phyloP scores from a whole-genome alignment of 106 monocot genomes.

The Dendrobium catenatum region DNA sequence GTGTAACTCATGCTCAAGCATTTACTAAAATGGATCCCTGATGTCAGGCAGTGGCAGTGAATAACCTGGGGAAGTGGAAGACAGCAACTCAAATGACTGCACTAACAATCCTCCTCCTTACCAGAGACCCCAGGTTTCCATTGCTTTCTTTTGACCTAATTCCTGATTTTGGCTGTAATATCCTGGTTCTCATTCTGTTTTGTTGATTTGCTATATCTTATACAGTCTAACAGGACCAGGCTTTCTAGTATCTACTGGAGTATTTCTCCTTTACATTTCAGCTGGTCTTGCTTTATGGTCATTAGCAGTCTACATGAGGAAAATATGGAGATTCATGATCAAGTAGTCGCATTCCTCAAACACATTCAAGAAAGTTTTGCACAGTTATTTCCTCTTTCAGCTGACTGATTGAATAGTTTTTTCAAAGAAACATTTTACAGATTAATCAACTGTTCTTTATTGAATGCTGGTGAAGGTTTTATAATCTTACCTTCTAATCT shows the following conservation, averaged over 20 bases:
- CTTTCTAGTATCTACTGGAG: slow-evolving; percentile 48
- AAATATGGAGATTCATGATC: slow-evolving; percentile 79
- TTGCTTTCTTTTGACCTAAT: not conserved
- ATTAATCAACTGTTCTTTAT: not conserved
- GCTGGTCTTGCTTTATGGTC: slow-evolving; percentile 90
- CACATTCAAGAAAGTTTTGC: not conserved
- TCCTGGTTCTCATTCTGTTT: not conserved
- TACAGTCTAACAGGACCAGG: slow-evolving; percentile 40
- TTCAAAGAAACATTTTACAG: not conserved
- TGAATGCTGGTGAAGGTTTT: not conserved
- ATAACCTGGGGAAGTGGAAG: slow-evolving; percentile 95
- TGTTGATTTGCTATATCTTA: slow-evolving; percentile 2
- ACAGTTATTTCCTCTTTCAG: not conserved
- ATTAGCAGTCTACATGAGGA: slow-evolving; percentile 75
- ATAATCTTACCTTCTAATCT: not conserved
- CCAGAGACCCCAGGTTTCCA: slow-evolving; percentile 68
- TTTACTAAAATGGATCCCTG: not conserved
- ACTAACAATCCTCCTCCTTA: slow-evolving; percentile 67
- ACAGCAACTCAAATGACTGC: slow-evolving; percentile 88
- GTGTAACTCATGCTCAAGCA: not conserved
- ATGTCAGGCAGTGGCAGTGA: slow-evolving; percentile 89
- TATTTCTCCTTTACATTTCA: slow-evolving; percentile 72
- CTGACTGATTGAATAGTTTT: not conserved
- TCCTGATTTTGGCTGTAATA: not conserved
- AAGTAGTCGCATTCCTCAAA: slow-evolving; percentile 25